phyloP scores from a whole-genome alignment of 768 basidiomycete species.

The Mycena rosella region DNA sequence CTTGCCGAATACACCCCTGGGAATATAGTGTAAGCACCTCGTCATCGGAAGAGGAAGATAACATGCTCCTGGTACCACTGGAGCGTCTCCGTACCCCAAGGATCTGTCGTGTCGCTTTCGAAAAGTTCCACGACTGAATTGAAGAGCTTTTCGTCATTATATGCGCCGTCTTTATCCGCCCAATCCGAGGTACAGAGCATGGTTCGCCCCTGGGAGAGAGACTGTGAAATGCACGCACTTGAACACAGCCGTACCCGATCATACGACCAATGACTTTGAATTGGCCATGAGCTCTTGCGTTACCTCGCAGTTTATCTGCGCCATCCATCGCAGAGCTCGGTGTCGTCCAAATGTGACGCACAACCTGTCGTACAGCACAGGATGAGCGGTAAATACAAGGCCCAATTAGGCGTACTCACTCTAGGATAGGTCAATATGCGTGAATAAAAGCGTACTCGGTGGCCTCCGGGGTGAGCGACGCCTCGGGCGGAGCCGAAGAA shows the following conservation, averaged over 20 bases:
- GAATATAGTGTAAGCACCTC: neutral
- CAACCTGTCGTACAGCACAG: too few species aligned
- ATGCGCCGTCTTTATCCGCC: neutral
- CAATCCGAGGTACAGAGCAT: neutral
- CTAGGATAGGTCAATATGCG: too few species aligned
- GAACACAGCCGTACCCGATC: neutral
- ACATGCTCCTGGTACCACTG: neutral
- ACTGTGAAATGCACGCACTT: neutral
- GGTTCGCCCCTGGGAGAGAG: neutral
- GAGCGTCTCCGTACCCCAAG: neutral
- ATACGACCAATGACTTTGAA: neutral
- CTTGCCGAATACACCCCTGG: neutral
- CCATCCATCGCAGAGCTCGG: slow-evolving; percentile 1
- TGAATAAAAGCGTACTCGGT: neutral
- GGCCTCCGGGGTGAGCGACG: neutral
- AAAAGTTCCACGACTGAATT: neutral
- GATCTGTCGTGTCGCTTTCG: neutral
- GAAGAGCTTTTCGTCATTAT: neutral
- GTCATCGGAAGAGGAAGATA: neutral
- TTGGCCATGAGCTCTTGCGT: neutral
- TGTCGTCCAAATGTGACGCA: neutral
- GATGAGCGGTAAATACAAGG: neutral
- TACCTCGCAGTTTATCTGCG: neutral
- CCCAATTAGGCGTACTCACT: too few species aligned
- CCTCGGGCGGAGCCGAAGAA: neutral